Evolutionary conservation across 805 yeast species (phyloP).

Genomic region (Lachancea dasiensis): DNA sequence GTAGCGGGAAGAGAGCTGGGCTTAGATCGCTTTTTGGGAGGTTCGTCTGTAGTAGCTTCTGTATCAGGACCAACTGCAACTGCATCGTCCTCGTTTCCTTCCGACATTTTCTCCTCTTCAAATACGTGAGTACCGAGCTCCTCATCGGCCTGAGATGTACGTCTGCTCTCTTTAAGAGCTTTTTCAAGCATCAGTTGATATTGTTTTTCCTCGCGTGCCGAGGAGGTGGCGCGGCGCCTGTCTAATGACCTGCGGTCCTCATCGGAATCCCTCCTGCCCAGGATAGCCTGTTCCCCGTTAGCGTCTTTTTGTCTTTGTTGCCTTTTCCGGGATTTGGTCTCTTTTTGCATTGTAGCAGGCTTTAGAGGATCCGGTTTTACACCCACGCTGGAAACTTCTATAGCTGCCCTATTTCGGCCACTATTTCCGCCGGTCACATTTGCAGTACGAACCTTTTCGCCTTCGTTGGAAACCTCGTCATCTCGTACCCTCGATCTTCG

Average conservation of each 20-base stretch:
- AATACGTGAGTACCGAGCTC: not conserved
- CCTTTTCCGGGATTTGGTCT: constrained; percentile 5
- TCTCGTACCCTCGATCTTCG: constrained; percentile 14
- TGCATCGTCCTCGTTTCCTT: not conserved
- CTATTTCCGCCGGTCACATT: not conserved
- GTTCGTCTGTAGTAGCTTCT: constrained; percentile 1
- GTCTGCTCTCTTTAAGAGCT: constrained; percentile 37
- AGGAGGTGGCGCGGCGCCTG: constrained; percentile 35
- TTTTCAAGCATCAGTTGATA: constrained; percentile 38
- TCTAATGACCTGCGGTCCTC: constrained; percentile 26
- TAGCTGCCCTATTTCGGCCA: not conserved
- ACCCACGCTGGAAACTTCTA: constrained; percentile 11
- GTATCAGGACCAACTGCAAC: not conserved
- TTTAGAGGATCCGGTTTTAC: constrained; percentile 11
- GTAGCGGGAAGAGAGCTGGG: constrained; percentile 7
- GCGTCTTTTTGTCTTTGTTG: constrained; percentile 7
- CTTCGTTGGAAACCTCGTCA: constrained; percentile 1
- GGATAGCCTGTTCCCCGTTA: constrained; percentile 1
- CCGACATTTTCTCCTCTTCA: not conserved
- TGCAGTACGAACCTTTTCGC: not conserved
- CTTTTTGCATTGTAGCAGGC: constrained; percentile 3
- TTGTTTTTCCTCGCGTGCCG: constrained; percentile 40
- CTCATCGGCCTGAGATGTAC: constrained; percentile 28
- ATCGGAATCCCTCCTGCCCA: constrained; percentile 12
- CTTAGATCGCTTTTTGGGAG: constrained; percentile 7